These are phyloP conservation scores for Fusarium irregulare DNA, from an alignment of 2,329 filamentous ascomycete genomes.

Conservation along the genomic window DNA sequence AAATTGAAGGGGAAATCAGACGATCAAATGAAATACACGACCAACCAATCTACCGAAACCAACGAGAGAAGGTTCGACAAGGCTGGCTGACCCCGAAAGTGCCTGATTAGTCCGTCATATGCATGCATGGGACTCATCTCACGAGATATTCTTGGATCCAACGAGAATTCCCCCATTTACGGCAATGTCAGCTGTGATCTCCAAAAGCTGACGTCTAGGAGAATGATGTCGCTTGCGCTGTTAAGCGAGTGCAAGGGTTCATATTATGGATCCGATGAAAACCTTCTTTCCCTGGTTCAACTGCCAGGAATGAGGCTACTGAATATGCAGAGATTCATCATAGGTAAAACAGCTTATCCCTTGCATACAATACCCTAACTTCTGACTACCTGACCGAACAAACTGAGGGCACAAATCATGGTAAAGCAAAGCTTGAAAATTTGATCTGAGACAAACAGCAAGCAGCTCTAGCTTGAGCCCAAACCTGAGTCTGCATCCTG, in stretches of 20 bases:
- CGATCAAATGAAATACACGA: slow-evolving; percentile 10
- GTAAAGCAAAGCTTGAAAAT: slow-evolving; percentile 7
- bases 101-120: slow-evolving; percentile 26
- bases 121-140: slow-evolving; percentile 7
- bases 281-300: slow-evolving; percentile 20
- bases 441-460: slow-evolving; percentile 25
- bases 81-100: slow-evolving; percentile 31
- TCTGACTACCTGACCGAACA: neutral
- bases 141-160: slow-evolving; percentile 1
- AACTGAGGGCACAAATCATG: slow-evolving; percentile 18
- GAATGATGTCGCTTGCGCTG: slow-evolving; percentile 4
- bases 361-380: neutral
- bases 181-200: slow-evolving; percentile 23
- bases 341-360: neutral
- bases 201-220: slow-evolving; percentile 20
- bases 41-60: slow-evolving; percentile 19
- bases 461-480: slow-evolving; percentile 31
- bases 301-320: slow-evolving; percentile 1
- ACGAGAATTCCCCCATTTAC: slow-evolving; percentile 15
- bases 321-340: slow-evolving; percentile 7
- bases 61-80: slow-evolving; percentile 21
- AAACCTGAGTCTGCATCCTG: slow-evolving; percentile 34
- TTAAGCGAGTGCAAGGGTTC: slow-evolving; percentile 25
- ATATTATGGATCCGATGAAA: slow-evolving; percentile 9
- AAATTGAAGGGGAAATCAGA: slow-evolving; percentile 20